These are phyloP conservation scores for Pseudozyma tsukubaensis DNA, from an alignment of 1,284 basidiomycete genomes.

Conservation along the genomic window DNA sequence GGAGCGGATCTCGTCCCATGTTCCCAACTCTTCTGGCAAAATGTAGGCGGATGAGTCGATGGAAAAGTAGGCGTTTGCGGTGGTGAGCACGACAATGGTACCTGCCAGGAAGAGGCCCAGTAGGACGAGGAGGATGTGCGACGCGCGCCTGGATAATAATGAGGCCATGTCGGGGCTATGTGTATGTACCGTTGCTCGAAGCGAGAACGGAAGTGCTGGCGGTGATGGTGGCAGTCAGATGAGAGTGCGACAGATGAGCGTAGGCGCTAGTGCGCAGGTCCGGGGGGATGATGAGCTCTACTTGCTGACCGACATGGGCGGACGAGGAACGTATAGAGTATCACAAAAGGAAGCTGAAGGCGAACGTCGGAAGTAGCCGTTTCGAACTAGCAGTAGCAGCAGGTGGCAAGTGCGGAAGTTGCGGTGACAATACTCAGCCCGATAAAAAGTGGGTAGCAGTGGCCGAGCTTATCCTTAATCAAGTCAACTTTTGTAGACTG, in stretches of 20 bases:
- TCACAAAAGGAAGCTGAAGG: not conserved
- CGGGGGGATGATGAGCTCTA: not conserved
- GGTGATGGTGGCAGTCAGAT: not conserved
- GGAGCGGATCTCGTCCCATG: conserved; percentile 61
- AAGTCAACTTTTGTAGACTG: too few species aligned
- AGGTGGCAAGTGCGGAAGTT: too few species aligned
- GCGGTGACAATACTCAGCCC: too few species aligned
- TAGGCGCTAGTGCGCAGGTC: not conserved
- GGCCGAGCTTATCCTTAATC: too few species aligned
- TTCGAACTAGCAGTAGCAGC: too few species aligned
- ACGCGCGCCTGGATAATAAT: conserved; percentile 51
- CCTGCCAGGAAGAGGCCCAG: conserved; percentile 87
- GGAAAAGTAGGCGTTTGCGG: conserved; percentile 88
- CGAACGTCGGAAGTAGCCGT: not conserved
- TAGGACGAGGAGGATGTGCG: conserved; percentile 75
- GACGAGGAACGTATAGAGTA: not conserved
- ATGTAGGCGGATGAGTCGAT: conserved; percentile 72
- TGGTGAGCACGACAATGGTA: conserved; percentile 90
- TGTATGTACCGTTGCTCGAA: conserved; percentile 3
- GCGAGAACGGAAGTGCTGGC: not conserved
- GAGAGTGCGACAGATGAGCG: not conserved
- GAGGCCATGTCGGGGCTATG: conserved; percentile 33
- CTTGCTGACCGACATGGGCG: not conserved
- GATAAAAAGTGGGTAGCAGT: too few species aligned
- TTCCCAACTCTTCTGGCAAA: conserved; percentile 60